phyloP scores from a whole-genome alignment of 2,329 filamentous ascomycete species.

The Microsporum ferrugineum region DNA sequence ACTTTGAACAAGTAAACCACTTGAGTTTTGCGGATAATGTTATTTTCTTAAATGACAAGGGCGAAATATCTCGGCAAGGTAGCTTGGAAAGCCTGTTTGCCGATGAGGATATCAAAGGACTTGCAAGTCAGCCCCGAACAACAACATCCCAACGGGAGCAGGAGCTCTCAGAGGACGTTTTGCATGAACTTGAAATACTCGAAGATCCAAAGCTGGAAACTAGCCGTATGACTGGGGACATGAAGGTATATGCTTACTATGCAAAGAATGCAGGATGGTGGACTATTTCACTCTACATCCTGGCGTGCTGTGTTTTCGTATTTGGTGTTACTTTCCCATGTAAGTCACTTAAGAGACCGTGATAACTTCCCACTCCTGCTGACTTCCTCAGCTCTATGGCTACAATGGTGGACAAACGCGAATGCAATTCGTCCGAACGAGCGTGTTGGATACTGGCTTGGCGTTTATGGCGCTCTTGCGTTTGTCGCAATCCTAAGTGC shows the following conservation, averaged over 20 bases:
- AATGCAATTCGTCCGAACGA: constrained; percentile 3
- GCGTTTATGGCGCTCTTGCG: constrained; percentile 1
- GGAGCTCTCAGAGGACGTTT: neutral
- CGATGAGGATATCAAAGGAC: neutral
- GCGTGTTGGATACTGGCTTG: constrained; percentile 4
- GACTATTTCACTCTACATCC: neutral
- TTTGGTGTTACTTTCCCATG: constrained; percentile 2
- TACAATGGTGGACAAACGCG: constrained; percentile 2
- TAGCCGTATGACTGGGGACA: constrained; percentile 4
- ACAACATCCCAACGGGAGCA: neutral
- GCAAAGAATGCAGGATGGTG: neutral
- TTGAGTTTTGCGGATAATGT: constrained; percentile 4
- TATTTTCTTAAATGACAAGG: neutral
- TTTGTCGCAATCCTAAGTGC: neutral
- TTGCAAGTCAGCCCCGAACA: neutral
- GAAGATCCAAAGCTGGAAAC: neutral
- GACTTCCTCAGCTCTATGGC: neutral
- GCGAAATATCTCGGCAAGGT: neutral
- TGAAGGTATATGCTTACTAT: constrained; percentile 6
- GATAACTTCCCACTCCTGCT: neutral
- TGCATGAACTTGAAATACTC: constrained; percentile 3
- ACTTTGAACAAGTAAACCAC: constrained; percentile 26
- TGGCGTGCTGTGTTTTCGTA: neutral
- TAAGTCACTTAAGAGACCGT: neutral
- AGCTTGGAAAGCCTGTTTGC: neutral